Base-by-base conservation (phyloP, 768 basidiomycete species). In the Stropharia rugosoannulata region DNA sequence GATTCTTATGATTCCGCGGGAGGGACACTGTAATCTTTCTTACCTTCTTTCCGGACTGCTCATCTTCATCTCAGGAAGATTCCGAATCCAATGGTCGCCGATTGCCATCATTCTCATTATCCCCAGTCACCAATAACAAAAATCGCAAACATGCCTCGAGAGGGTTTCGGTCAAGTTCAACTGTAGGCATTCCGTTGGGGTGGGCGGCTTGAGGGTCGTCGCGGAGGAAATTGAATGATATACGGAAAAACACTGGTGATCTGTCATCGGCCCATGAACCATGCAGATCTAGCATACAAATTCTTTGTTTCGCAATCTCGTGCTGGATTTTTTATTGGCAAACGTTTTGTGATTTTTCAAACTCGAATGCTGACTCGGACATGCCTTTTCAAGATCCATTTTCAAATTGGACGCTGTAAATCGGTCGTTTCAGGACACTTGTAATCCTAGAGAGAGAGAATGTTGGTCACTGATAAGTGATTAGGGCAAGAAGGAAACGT, bases 201-300 rank as follows among this genome's bases (percentile, higher is more conserved):
- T 85, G 74, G 1, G 60, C 60, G 0, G 79, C 78, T 5, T 83
- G 77, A 0, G 91, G 89, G 65, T 98, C 98, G 41, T 83, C 82
- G 22, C 83, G 78, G 0, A 95, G 95, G 64, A 98, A 98, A 1
- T 83, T 86, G 73, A 97, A 95, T 1, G 90, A 87, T 25, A 96
- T 82, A 0, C 95, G 86, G 55, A 95, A 85, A 72, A 93, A 95
- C 5, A 89, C 89, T 18, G 86, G 88, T 10, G 86, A 87, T 0
- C 80, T 83, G 53, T 88, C 89, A n/a, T 90, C 29, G 29, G 29
- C 93, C 94, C 94, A 95, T 2, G 93, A 94, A 2, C 92, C 92
- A 59, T 92, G 85, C 41, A 98, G 74, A 4, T 92, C 90, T 45
- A 97, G 77, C 1, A 92, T 94, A 62, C 92, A 91, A 12, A 84